A percentile compares a stretch with the other conserved stretches of the same genome.
These are phyloP conservation scores for Sarocladium oryzae DNA, from an alignment of 2,329 filamentous ascomycete genomes.

Conservation along the genomic window DNA sequence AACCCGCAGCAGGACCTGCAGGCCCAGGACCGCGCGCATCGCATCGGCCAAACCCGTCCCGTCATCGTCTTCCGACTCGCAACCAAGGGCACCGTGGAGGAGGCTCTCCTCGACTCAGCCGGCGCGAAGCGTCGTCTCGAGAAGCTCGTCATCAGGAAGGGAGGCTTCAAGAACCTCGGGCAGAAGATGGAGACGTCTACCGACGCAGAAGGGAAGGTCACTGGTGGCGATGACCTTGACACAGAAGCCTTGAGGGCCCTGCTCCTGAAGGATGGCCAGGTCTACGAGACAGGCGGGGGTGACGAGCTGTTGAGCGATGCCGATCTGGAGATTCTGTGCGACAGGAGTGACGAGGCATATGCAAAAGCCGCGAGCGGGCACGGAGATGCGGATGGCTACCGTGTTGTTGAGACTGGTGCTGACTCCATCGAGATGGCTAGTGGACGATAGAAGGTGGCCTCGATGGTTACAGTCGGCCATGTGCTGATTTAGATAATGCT, in stretches of 20 bases:
- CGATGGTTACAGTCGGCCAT: neutral
- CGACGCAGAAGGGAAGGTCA: slow-evolving; percentile 12
- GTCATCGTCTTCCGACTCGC: slow-evolving; percentile 92
- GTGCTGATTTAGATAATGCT: too few relatives aligned
- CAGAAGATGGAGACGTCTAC: slow-evolving; percentile 45
- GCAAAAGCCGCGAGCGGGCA: slow-evolving; percentile 70
- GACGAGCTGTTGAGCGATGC: slow-evolving; percentile 64
- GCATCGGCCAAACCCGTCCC: slow-evolving; percentile 87
- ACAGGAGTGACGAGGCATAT: slow-evolving; percentile 61
- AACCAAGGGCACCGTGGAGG: slow-evolving; percentile 88
- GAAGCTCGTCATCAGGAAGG: slow-evolving; percentile 93
- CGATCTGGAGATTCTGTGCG: slow-evolving; percentile 73
- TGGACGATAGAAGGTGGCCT: neutral
- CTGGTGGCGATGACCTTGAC: slow-evolving; percentile 44
- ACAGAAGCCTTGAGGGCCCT: slow-evolving; percentile 56
- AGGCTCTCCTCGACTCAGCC: slow-evolving; percentile 76
- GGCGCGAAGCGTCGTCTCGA: slow-evolving; percentile 89
- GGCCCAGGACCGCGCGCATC: slow-evolving; percentile 89
- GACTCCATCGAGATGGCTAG: slow-evolving; percentile 41
- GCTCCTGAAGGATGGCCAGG: slow-evolving; percentile 65
- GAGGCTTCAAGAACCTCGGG: slow-evolving; percentile 66
- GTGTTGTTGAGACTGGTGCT: slow-evolving; percentile 69
- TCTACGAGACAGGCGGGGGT: slow-evolving; percentile 52
- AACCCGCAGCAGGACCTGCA: slow-evolving; percentile 97
- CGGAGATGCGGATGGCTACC: slow-evolving; percentile 64